These are phyloP conservation scores for Quercus suber DNA, from an alignment of 306 rosid species.

Conservation along the genomic window DNA sequence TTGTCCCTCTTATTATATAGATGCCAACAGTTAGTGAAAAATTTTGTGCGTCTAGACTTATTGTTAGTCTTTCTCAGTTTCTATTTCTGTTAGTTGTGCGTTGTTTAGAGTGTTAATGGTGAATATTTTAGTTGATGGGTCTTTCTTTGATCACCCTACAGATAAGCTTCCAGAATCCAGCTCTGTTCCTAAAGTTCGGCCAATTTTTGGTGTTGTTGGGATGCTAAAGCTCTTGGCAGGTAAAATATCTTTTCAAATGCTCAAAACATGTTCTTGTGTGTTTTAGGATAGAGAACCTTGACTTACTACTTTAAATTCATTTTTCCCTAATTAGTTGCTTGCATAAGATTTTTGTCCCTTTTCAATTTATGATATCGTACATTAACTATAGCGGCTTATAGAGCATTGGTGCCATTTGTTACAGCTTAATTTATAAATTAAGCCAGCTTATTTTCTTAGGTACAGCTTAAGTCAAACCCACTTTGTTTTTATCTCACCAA, in stretches of 20 bases:
- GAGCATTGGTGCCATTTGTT: background rate
- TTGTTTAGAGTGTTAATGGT: background rate
- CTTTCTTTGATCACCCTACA: constrained; percentile 22
- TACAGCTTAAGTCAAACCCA: too few relatives aligned
- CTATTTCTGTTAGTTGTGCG: background rate
- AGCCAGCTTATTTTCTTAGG: too few relatives aligned
- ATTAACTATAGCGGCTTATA: background rate
- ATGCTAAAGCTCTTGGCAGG: constrained; percentile 87
- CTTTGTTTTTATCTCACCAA: too few relatives aligned
- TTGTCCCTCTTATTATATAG: too few relatives aligned
- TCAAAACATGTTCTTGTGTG: background rate
- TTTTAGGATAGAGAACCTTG: background rate
- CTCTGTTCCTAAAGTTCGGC: constrained; percentile 66
- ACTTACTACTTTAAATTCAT: background rate
- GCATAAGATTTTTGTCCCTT: background rate
- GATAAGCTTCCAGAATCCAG: constrained; percentile 77
- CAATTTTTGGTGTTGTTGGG: constrained; percentile 82
- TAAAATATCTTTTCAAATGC: constrained; percentile 36
- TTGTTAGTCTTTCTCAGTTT: background rate
- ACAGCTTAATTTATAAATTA: too few relatives aligned
- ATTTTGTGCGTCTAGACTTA: too few relatives aligned
- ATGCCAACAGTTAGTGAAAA: too few relatives aligned
- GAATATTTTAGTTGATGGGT: background rate
- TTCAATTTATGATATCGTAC: background rate
- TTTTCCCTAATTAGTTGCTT: background rate